A percentile compares a stretch with the other conserved stretches of the same genome.
Conservation (phyloP, 1,284 basidiomycete genomes). For the Apiotrichum gamsii region DNA sequence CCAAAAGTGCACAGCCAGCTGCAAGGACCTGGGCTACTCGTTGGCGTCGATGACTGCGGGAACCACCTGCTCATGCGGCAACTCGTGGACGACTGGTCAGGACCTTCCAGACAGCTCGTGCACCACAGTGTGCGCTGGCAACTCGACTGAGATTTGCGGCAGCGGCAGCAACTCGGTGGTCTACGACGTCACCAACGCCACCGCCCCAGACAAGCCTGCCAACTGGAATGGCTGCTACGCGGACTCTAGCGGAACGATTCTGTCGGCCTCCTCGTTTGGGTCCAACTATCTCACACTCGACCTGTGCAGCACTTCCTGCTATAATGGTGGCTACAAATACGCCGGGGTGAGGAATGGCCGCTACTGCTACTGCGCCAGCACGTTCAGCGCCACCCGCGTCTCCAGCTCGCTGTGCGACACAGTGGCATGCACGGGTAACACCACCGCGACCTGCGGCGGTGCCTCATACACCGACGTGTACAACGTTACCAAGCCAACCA, state of each 20-base stretch:
- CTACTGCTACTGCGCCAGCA: too few relatives aligned
- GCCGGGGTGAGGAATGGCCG: too few relatives aligned
- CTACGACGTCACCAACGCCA: neutral
- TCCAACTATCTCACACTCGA: neutral
- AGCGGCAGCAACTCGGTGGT: neutral
- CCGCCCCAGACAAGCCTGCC: neutral
- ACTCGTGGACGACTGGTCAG: slow-evolving; percentile 3
- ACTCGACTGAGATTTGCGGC: slow-evolving; percentile 7
- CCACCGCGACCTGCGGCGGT: too few relatives aligned
- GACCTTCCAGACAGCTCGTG: neutral
- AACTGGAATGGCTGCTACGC: neutral
- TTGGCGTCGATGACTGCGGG: slow-evolving; percentile 20
- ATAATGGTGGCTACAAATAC: too few relatives aligned
- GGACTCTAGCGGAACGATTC: neutral
- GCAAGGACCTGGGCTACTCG: slow-evolving; percentile 14
- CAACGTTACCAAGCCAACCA: too few relatives aligned
- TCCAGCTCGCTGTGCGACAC: too few relatives aligned
- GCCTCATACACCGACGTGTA: too few relatives aligned
- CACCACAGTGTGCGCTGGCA: slow-evolving; percentile 9
- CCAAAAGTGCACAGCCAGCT: slow-evolving; percentile 8
- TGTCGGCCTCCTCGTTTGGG: neutral
- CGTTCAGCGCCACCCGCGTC: too few relatives aligned
- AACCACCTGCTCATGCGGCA: slow-evolving; percentile 22
- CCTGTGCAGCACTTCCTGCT: too few relatives aligned
- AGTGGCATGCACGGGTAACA: too few relatives aligned